These are phyloP conservation scores for Bonia amplexicaulis DNA, from an alignment of 176 grass and related monocot species.

Conservation along the genomic window DNA sequence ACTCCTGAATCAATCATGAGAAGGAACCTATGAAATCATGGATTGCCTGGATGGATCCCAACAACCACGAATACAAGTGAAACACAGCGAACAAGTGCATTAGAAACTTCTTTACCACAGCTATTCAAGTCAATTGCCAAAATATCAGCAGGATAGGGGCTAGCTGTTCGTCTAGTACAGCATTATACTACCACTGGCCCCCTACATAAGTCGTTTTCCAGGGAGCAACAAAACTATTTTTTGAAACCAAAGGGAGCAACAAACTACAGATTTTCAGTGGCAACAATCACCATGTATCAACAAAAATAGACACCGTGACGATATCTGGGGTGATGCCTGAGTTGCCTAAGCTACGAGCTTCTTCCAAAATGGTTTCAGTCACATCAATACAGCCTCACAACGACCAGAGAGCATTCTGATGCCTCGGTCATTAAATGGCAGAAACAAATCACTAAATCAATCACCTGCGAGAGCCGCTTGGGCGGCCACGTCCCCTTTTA, in stretches of 20 bases:
- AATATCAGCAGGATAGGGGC: background rate
- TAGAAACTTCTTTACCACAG: background rate
- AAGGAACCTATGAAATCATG: no score
- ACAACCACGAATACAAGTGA: no score
- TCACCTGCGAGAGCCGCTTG: background rate
- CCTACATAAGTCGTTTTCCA: background rate
- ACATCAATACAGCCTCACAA: background rate
- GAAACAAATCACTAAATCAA: background rate
- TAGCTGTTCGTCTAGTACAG: background rate
- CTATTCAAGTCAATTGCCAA: background rate
- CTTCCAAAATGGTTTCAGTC: background rate
- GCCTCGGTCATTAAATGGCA: background rate
- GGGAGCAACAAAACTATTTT: no score
- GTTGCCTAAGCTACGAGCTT: background rate
- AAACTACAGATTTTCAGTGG: background rate
- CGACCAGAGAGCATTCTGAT: background rate
- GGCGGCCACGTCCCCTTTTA: background rate
- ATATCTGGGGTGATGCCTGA: background rate
- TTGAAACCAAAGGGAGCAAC: no score
- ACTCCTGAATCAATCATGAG: no score
- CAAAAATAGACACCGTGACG: slow-evolving; percentile 3
- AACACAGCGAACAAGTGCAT: background rate
- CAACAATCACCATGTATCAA: background rate
- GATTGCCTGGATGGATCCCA: no score
- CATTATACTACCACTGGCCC: background rate